A percentile compares a stretch with the other conserved stretches of the same genome.
phyloP scores from a whole-genome alignment of 2,329 filamentous ascomycete genomes.

The Penicillium sp. region DNA sequence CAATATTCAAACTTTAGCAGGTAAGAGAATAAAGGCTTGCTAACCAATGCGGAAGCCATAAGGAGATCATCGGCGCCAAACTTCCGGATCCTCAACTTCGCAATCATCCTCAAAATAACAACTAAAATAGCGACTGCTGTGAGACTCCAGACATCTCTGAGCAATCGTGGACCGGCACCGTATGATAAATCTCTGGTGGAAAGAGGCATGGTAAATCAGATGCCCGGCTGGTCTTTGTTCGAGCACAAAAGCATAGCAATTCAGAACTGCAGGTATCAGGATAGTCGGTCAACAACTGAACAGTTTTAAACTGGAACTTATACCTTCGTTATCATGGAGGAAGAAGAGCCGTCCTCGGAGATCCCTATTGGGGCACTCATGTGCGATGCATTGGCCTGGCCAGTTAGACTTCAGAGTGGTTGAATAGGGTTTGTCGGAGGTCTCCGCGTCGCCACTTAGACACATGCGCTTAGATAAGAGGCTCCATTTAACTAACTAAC shows the following conservation, averaged over 20 bases:
- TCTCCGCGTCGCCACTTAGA: constrained; percentile 10
- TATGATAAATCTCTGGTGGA: neutral
- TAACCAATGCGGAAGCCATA: constrained; percentile 25
- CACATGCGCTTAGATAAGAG: neutral
- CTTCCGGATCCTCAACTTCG: constrained; percentile 23
- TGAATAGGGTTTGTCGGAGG: constrained; percentile 13
- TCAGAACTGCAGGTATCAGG: neutral
- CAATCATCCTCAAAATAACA: constrained; percentile 18
- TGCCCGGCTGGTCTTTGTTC: neutral
- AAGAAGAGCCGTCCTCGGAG: constrained; percentile 3
- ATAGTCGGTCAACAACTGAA: neutral
- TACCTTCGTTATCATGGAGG: constrained; percentile 9
- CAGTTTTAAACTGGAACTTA: constrained; percentile 2
- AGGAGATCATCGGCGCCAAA: constrained; percentile 24
- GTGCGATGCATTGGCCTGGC: neutral
- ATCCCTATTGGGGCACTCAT: constrained; percentile 12
- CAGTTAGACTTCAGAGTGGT: neutral
- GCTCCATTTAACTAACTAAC: too few species aligned
- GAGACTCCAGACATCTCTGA: constrained; percentile 24
- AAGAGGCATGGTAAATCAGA: constrained; percentile 10
- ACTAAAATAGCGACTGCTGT: constrained; percentile 17
- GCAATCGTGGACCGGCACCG: constrained; percentile 15
- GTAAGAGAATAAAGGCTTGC: constrained; percentile 4
- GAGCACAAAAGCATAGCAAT: constrained; percentile 2
- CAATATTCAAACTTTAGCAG: neutral